Base-by-base conservation (phyloP, 2,329 filamentous ascomycete species). In the Xylariaceae sp. region DNA sequence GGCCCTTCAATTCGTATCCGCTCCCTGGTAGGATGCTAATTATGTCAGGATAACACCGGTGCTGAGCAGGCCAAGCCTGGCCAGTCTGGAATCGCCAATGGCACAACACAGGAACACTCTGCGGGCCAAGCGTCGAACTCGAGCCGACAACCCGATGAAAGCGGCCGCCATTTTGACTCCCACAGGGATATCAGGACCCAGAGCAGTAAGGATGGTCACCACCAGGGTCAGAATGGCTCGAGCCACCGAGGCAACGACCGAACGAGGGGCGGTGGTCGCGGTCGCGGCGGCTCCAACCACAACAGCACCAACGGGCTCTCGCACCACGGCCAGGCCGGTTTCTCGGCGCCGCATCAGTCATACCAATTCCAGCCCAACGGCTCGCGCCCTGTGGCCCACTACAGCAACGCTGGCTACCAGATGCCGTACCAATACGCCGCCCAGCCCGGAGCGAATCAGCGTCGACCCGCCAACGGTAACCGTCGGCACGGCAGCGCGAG, bases 251-350 rank as follows among this genome's bases (percentile, higher is more conserved):
- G 48, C 56, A 65, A 46, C 21, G 62, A 62, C 44, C 64, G 63
- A 41, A 50, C 59, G 29, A 66, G 71, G 43, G 71, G 71, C 38
- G 64, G 65, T 14, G 63, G 69, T 41, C 66, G 67, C 30, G 64
- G 65, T 29, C 62, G 71, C 36, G 68, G 62, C 41, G 57, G 55
- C 14, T 63, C 64, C 31, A 46, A 46, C 24, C 40, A 43, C 15
- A 44, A 37, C 27, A 47, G 46, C n/a, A 3, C 52, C 17, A 59
- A 58, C 16, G 52, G 57, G 30, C 35, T 51, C 13, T 24, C 47
- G 16, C 57, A 56, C 33, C 52, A 59, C 32, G 7, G 48, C 3
- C 54, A 52, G 28, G 34, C 47, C 16, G 34, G 50, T 12, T 57
- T 50, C 24, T 15, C 40, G 4, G 38, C 47, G 18, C 42, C 47